Conservation (phyloP, 208 protist species). For the Acanthamoeba sp. region DNA sequence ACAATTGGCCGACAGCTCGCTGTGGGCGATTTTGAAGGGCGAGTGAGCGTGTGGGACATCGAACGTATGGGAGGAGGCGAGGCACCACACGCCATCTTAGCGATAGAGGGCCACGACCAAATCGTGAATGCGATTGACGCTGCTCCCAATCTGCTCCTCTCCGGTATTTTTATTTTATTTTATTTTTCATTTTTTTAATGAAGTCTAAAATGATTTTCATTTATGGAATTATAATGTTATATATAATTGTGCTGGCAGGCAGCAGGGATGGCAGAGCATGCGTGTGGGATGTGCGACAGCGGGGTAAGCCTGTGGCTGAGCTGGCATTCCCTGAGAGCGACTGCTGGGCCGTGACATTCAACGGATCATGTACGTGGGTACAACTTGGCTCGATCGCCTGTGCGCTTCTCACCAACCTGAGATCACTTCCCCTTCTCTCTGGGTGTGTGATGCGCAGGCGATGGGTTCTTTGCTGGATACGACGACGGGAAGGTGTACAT, state of each 20-base stretch:
- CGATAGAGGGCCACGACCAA: background rate
- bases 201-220: background rate
- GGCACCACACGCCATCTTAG: background rate
- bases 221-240: background rate
- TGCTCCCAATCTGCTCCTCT: background rate
- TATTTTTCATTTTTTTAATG: background rate
- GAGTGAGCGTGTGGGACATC: slow-evolving; percentile 26
- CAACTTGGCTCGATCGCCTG: background rate
- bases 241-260: background rate
- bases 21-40: slow-evolving; percentile 7
- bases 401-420: background rate
- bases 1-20: background rate
- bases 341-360: slow-evolving; percentile 26
- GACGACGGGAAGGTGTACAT: slow-evolving; percentile 36
- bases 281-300: slow-evolving; percentile 55
- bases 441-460: background rate
- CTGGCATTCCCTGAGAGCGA: slow-evolving; percentile 5
- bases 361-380: background rate
- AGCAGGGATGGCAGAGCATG: slow-evolving; percentile 24
- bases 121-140: slow-evolving; percentile 4
- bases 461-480: slow-evolving; percentile 38
- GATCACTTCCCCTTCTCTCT: background rate
- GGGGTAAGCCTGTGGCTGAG: background rate
- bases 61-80: background rate
- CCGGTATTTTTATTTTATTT: background rate